A percentile compares a stretch with the other conserved stretches of the same genome.
phyloP scores from a whole-genome alignment of 495 filamentous ascomycete species.

The Penicillium crystallinum region DNA sequence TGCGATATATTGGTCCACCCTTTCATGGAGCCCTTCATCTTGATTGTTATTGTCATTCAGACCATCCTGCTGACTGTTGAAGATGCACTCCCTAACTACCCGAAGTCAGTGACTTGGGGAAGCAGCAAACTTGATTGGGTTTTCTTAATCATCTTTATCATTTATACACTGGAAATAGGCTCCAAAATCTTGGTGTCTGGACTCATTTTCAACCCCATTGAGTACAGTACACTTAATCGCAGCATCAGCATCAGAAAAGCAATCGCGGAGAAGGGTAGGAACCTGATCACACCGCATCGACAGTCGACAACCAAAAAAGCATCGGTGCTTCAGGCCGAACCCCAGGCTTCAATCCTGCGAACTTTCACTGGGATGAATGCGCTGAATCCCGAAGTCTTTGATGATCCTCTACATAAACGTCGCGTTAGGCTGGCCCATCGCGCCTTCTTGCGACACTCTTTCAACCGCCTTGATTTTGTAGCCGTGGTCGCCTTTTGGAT shows the following conservation, averaged over 20 bases:
- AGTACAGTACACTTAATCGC: conserved; percentile 76
- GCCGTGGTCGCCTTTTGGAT: conserved; percentile 97
- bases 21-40: conserved; percentile 78
- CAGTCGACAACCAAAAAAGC: conserved; percentile 55
- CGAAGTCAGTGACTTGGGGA: conserved; percentile 56
- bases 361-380: conserved; percentile 76
- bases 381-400: conserved; percentile 43
- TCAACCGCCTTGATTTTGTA: conserved; percentile 93
- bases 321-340: conserved; percentile 31
- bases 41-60: conserved; percentile 84
- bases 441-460: conserved; percentile 89
- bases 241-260: conserved; percentile 65
- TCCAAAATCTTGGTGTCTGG: conserved; percentile 87
- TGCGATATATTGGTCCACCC: conserved; percentile 88
- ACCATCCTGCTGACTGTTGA: conserved; percentile 82
- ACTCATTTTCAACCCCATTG: conserved; percentile 77
- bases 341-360: conserved; percentile 68
- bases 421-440: conserved; percentile 80
- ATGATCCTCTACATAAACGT: conserved; percentile 72
- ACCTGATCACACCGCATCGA: conserved; percentile 75
- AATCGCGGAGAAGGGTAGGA: conserved; percentile 66
- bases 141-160: conserved; percentile 75
- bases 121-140: conserved; percentile 67
- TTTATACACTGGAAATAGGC: conserved; percentile 84
- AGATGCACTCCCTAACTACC: conserved; percentile 59